Conservation (phyloP, 148 eudicot genomes). For the Chenopodium suecicum region DNA sequence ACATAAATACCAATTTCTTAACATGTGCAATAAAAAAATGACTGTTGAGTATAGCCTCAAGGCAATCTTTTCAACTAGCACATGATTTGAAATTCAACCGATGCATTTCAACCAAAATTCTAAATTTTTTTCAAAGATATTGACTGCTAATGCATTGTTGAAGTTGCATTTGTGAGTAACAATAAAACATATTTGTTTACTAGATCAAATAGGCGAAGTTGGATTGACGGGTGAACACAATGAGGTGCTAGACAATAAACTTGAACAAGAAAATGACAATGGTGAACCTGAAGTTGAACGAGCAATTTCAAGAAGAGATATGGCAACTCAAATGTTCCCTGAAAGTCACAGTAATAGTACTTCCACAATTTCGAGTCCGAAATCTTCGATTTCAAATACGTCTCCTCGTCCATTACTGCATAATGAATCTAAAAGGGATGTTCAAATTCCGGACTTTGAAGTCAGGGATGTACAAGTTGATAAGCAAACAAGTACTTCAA, state of each 20-base stretch:
- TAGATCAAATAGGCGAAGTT: slow-evolving; percentile 4
- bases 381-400: slow-evolving; percentile 34
- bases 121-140: too few species aligned
- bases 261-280: slow-evolving; percentile 5
- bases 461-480: slow-evolving; percentile 87
- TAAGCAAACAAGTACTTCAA: slow-evolving; percentile 41
- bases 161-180: background rate
- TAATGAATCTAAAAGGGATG: slow-evolving; percentile 11
- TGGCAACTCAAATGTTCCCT: slow-evolving; percentile 90
- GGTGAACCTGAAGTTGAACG: slow-evolving; percentile 20
- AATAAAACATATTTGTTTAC: background rate
- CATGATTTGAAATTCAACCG: too few species aligned
- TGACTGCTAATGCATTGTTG: background rate
- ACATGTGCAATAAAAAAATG: too few species aligned
- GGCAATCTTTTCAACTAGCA: too few species aligned
- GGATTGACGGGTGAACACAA: slow-evolving; percentile 37
- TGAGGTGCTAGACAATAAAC: slow-evolving; percentile 24
- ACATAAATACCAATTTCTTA: too few species aligned
- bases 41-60: too few species aligned
- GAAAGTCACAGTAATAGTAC: slow-evolving; percentile 37
- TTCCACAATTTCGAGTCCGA: slow-evolving; percentile 34
- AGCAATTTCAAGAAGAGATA: slow-evolving; percentile 59
- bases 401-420: slow-evolving; percentile 29
- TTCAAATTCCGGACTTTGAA: slow-evolving; percentile 39
- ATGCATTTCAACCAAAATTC: too few species aligned